phyloP scores from a whole-genome alignment of 805 yeast species.

The Metschnikowia vanudenii region DNA sequence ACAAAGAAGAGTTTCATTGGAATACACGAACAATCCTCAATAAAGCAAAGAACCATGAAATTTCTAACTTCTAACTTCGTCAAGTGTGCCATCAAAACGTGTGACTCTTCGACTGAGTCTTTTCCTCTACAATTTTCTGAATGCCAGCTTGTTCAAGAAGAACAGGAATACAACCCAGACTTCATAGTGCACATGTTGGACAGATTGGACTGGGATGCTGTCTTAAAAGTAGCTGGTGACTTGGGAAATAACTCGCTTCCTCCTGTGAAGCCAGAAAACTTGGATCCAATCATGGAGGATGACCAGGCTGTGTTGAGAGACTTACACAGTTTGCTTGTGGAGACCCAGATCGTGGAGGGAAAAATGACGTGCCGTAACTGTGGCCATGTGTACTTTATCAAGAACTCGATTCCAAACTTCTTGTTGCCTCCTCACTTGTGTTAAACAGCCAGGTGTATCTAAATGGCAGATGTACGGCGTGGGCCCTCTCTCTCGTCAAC shows the following conservation, averaged over 20 bases:
- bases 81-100: conserved; percentile 82
- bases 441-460: background rate
- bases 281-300: conserved; percentile 53
- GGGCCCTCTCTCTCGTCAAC: background rate
- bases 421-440: conserved; percentile 93
- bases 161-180: conserved; percentile 77
- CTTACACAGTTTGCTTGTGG: conserved; percentile 73
- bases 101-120: conserved; percentile 69
- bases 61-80: conserved; percentile 95
- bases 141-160: conserved; percentile 73
- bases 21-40: too few relatives aligned
- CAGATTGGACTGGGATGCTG: conserved; percentile 86
- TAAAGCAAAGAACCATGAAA: conserved; percentile 60
- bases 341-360: conserved; percentile 85
- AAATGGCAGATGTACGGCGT: background rate
- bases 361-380: conserved; percentile 87
- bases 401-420: conserved; percentile 92
- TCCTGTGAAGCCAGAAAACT: conserved; percentile 54
- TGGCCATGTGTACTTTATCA: conserved; percentile 82
- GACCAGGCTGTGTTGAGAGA: conserved; percentile 61
- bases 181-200: conserved; percentile 74
- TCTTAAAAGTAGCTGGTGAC: conserved; percentile 73
- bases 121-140: conserved; percentile 75
- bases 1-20: background rate
- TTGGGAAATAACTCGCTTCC: conserved; percentile 36